Conservation (phyloP, 23 red algal genomes). For the Agarophyton chilense region DNA sequence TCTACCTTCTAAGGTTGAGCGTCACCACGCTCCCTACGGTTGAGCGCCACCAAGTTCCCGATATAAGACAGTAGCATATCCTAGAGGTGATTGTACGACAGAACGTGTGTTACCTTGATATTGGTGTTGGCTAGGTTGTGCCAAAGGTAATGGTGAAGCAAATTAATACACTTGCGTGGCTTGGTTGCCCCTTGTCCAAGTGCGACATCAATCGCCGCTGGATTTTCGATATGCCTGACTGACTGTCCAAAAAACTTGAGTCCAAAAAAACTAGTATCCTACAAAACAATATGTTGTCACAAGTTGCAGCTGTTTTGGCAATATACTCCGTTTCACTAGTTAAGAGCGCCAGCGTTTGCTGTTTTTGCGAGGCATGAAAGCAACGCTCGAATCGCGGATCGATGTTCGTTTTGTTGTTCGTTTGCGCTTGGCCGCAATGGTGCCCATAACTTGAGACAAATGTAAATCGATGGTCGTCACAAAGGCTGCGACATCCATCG, state of each 20-base stretch:
- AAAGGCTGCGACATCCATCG: too few species aligned
- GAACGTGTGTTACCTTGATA: neutral
- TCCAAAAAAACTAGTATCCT: neutral
- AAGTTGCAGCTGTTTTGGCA: neutral
- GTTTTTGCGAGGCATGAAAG: neutral
- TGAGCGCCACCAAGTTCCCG: too few species aligned
- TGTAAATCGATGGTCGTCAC: too few species aligned
- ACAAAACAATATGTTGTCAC: neutral
- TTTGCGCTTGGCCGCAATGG: too few species aligned
- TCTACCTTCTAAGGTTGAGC: too few species aligned
- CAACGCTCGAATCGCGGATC: too few species aligned
- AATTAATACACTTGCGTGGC: slow-evolving; percentile 11
- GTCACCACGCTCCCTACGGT: too few species aligned
- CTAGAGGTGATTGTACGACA: too few species aligned
- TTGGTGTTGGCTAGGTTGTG: neutral
- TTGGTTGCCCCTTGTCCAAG: neutral
- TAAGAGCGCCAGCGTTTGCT: neutral
- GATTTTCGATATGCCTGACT: neutral
- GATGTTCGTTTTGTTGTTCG: too few species aligned
- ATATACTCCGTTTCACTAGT: slow-evolving; percentile 20
- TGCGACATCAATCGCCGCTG: neutral
- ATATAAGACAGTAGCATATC: too few species aligned
- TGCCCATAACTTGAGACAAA: too few species aligned
- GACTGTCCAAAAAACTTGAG: neutral
- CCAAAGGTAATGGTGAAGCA: neutral